Conservation (phyloP, 1,284 basidiomycete species). For the Inonotus obliquus region DNA sequence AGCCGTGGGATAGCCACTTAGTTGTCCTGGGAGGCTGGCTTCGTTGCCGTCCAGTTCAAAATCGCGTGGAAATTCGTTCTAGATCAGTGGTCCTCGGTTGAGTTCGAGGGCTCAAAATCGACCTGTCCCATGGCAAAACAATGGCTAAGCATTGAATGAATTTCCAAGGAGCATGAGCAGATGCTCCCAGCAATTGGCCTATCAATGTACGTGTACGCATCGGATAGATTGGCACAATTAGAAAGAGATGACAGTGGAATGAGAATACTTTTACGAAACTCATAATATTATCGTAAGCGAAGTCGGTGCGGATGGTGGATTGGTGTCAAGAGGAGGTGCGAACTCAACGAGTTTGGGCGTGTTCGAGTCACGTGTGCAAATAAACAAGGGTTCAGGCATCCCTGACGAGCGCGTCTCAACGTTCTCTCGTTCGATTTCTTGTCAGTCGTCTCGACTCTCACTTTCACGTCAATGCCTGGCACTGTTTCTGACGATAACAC, state of each 20-base stretch:
- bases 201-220: neutral
- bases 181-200: neutral
- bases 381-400: neutral
- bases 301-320: neutral
- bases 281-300: neutral
- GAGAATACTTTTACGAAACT: neutral
- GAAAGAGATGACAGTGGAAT: neutral
- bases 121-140: neutral
- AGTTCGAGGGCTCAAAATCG: neutral
- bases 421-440: neutral
- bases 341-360: neutral
- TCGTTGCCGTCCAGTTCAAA: neutral
- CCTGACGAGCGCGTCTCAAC: neutral
- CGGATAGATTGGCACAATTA: neutral
- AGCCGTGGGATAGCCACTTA: neutral
- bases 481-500: neutral
- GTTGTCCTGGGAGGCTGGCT: neutral
- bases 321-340: neutral
- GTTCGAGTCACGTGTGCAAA: neutral
- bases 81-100: neutral
- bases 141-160: neutral
- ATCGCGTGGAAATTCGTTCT: neutral
- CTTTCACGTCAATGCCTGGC: slow-evolving; percentile 4
- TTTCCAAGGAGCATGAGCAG: no score
- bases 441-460: neutral